phyloP scores from a whole-genome alignment of 768 basidiomycete genomes.

The Termitomyces sp. region DNA sequence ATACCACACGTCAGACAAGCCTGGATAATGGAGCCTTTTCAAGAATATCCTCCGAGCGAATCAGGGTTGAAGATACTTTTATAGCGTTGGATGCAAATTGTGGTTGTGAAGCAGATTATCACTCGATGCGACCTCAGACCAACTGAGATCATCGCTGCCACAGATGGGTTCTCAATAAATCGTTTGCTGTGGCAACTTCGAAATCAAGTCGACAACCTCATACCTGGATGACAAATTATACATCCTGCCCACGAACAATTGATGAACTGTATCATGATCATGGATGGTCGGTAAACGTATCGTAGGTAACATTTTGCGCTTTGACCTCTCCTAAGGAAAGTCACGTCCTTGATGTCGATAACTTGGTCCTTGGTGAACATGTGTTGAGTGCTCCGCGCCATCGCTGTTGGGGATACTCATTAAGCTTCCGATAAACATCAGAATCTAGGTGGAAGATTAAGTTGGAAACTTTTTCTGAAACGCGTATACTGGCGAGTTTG shows the following conservation, averaged over 20 bases:
- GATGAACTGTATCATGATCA: neutral
- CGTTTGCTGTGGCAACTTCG: no score
- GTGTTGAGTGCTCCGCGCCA: neutral
- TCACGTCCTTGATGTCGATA: neutral
- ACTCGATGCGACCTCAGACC: no score
- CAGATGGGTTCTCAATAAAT: no score
- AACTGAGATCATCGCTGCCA: no score
- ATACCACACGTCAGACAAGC: no score
- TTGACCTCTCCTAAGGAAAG: neutral
- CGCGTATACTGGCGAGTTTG: slow-evolving; percentile 58
- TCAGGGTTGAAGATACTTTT: no score
- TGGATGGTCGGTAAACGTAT: neutral
- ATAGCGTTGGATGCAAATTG: no score
- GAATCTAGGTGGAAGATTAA: slow-evolving; percentile 45
- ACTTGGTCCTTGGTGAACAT: neutral
- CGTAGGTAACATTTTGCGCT: neutral
- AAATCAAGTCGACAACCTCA: no score
- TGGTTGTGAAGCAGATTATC: no score
- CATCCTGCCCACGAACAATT: neutral
- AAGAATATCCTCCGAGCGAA: no score
- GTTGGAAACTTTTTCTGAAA: neutral
- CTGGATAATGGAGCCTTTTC: no score
- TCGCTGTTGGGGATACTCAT: slow-evolving; percentile 51
- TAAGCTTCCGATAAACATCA: slow-evolving; percentile 93
- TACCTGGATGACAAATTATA: no score